These are phyloP conservation scores for Neurospora sublineolata DNA, from an alignment of 495 filamentous ascomycete genomes.

Conservation along the genomic window DNA sequence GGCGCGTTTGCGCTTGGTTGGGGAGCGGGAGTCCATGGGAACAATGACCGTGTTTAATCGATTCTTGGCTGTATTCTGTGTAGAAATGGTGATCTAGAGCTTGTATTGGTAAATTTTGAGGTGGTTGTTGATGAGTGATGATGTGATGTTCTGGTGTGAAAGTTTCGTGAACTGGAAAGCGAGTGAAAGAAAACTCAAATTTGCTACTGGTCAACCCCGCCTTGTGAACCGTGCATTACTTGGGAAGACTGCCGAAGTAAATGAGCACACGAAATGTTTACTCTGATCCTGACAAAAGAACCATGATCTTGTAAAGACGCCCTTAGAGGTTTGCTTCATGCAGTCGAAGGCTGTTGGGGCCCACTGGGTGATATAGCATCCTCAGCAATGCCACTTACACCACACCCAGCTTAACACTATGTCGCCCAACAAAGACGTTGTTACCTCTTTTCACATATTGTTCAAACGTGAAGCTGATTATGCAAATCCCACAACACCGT, in stretches of 20 bases:
- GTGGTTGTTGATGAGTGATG: neutral
- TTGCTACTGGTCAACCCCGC: neutral
- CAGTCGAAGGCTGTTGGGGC: neutral
- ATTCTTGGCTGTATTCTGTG: no score
- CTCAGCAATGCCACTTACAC: neutral
- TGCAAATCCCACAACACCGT: neutral
- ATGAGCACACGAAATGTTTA: neutral
- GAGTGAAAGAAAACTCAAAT: neutral
- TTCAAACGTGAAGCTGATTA: neutral
- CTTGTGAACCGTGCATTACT: neutral
- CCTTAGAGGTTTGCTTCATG: neutral
- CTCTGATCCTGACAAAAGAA: neutral
- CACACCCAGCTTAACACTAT: neutral
- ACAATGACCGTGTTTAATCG: neutral
- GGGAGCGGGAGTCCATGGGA: neutral
- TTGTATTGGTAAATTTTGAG: no score
- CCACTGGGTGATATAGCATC: neutral
- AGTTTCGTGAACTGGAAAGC: neutral
- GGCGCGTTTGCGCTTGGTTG: slow-evolving; percentile 17
- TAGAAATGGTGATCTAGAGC: no score
- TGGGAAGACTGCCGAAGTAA: neutral
- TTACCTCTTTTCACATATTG: neutral
- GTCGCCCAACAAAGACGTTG: neutral
- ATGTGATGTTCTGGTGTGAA: neutral
- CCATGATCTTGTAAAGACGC: neutral